Evolutionary conservation across 2,329 filamentous ascomycete genomes (phyloP).

Genomic region (Arthrobotrys conoides): DNA sequence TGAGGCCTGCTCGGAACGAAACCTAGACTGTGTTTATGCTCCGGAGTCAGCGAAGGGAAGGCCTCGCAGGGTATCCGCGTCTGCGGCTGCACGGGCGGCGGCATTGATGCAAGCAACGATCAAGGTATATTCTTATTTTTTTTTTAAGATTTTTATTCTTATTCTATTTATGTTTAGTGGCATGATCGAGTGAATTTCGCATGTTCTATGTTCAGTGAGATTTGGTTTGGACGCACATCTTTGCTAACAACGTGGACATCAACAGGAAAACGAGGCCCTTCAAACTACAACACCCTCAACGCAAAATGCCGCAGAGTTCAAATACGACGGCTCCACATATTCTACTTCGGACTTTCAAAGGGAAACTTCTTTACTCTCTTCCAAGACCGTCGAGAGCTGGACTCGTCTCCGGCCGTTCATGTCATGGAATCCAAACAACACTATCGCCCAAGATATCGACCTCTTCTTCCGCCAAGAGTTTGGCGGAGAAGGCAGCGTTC

Average conservation of each 20-base stretch:
- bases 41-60: conserved; percentile 58
- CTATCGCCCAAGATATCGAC: conserved; percentile 54
- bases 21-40: conserved; percentile 58
- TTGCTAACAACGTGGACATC: conserved; percentile 20
- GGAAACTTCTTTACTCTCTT: conserved; percentile 41
- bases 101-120: conserved; percentile 57
- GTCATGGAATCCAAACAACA: conserved; percentile 48
- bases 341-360: conserved; percentile 47
- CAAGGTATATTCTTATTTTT: conserved; percentile 38
- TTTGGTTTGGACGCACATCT: neutral
- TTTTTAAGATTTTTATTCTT: conserved; percentile 4
- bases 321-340: conserved; percentile 8
- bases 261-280: conserved; percentile 48
- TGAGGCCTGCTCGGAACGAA: conserved; percentile 58
- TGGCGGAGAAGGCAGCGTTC: conserved; percentile 17
- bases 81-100: conserved; percentile 52
- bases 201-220: neutral
- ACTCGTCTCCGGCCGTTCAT: conserved; percentile 50
- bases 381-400: conserved; percentile 56
- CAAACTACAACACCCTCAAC: conserved; percentile 51
- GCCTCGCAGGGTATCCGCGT: conserved; percentile 53
- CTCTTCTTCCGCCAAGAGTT: conserved; percentile 57
- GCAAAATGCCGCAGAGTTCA: conserved; percentile 2
- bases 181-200: conserved; percentile 4
- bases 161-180: neutral